Conservation (phyloP, 768 basidiomycete species). For the Lactarius hengduanensis region DNA sequence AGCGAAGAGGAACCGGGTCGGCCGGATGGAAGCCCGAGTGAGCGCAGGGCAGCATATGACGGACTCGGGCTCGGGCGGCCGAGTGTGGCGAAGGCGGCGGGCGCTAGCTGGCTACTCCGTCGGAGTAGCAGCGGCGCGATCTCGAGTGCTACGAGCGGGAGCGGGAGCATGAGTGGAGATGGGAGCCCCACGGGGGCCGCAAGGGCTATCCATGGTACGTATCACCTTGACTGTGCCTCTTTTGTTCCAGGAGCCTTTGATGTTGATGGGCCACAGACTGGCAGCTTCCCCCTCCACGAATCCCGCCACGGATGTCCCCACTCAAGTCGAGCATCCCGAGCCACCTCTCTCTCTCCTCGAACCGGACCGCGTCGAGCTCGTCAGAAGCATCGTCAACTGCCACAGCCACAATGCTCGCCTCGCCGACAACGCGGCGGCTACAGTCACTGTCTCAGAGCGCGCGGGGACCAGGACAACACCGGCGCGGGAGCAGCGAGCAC, state of each 20-base stretch:
- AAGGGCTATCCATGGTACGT: conserved; percentile 53
- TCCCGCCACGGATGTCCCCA: conserved; percentile 50
- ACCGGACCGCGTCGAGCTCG: conserved; percentile 56
- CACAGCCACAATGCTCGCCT: conserved; percentile 26
- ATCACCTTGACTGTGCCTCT: conserved; percentile 31
- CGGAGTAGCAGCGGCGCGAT: conserved; percentile 81
- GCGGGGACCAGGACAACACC: conserved; percentile 3
- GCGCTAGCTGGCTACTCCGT: conserved; percentile 64
- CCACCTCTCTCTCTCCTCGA: conserved; percentile 38
- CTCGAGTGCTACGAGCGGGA: conserved; percentile 53
- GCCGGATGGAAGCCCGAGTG: conserved; percentile 55
- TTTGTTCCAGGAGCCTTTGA: conserved; percentile 13
- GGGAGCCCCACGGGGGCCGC: conserved; percentile 53
- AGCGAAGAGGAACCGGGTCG: conserved; percentile 58
- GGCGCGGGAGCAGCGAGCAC: conserved; percentile 8
- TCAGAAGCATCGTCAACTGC: conserved; percentile 45
- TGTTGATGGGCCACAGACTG: conserved; percentile 44
- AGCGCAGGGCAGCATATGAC: conserved; percentile 52
- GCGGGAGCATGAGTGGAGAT: conserved; percentile 51
- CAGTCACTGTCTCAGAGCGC: neutral
- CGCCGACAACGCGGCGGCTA: conserved; percentile 7
- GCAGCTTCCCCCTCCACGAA: conserved; percentile 51
- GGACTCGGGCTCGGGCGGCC: conserved; percentile 70
- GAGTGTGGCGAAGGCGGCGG: conserved; percentile 31
- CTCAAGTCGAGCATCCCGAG: conserved; percentile 39